A percentile compares a stretch with the other conserved stretches of the same genome.
phyloP scores from a whole-genome alignment of 2,329 filamentous ascomycete species.

The Ascochyta lentis region DNA sequence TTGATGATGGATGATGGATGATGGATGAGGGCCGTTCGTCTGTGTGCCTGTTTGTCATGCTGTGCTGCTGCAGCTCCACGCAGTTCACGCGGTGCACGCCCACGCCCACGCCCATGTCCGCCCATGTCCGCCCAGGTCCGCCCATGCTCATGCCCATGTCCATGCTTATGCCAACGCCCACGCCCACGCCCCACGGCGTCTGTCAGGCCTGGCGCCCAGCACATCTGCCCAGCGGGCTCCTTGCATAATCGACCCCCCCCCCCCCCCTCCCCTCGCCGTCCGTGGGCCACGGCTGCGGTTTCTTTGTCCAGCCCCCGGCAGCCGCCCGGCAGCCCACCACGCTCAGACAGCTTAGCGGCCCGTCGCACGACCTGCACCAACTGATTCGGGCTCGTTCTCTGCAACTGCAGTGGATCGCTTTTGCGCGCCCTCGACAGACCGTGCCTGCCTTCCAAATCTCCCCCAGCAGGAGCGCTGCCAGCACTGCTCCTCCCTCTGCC shows the following conservation, averaged over 20 bases:
- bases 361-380: slow-evolving; percentile 11
- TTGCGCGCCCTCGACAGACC: slow-evolving; percentile 16
- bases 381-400: not conserved
- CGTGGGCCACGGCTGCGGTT: no score
- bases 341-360: slow-evolving; percentile 16
- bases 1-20: no score
- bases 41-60: not conserved
- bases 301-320: slow-evolving; percentile 23
- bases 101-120: no score
- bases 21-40: not conserved
- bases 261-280: not conserved
- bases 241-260: slow-evolving; percentile 14
- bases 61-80: not conserved
- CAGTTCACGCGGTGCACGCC: no score
- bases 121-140: no score
- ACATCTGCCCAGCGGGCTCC: no score
- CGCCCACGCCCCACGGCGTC: not conserved
- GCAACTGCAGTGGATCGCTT: slow-evolving; percentile 27
- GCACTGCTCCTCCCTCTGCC: slow-evolving; percentile 7
- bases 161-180: no score
- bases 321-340: slow-evolving; percentile 5
- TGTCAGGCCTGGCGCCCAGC: not conserved
- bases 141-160: no score
- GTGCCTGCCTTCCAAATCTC: slow-evolving; percentile 15
- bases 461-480: slow-evolving; percentile 21